Base-by-base conservation (phyloP, 805 yeast genomes). In the Yarrowia phangngaensis region DNA sequence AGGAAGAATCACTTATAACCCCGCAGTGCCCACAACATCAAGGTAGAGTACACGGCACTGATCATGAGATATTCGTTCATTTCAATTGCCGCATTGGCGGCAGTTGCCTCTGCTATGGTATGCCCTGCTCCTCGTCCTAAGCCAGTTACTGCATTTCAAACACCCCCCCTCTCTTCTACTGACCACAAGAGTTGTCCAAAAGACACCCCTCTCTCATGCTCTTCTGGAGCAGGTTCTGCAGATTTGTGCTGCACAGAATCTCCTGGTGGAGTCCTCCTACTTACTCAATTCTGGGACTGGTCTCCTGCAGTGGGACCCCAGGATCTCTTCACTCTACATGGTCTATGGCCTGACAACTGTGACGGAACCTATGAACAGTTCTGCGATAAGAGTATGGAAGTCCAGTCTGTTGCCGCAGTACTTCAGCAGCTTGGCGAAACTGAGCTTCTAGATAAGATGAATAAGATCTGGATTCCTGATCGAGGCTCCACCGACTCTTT, bases 251-350 rank as follows among this genome's bases (percentile, higher is more conserved):
- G 97, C 66, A 85, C 80, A 62, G 95, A 88, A 60, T 75, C 76
- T 38, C 89, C 89, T 8, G 90, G 94, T 36, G 97, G 97, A 5
- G 72, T 86, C 12, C 69, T 89, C 27, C 65, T 89, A 45, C 84
- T 78, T 61, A 84, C 97, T 0, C 97, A 89, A 62, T 88, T 89
- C 67, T 89, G 97, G 97, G 95, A 89, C 65, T 84, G 82, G 60
- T 66, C 70, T 52, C 89, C 92, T 1, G 75, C 85, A 1, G 70
- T 78, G 43, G 92, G 92, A 4, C 85, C 86, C 2, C 67, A 72
- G 29, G 78, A 84, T 47, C 66, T 75, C 52, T 87, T 84, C 68
- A 86, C 95, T 1, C 66, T 84, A 26, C 95, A 86, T 63, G 95
- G 95, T 0, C 66, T 85, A 45, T 86, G 95, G 95, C 87, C 90